phyloP scores from a whole-genome alignment of 129 eudicot genomes.

The Calendula officinalis region DNA sequence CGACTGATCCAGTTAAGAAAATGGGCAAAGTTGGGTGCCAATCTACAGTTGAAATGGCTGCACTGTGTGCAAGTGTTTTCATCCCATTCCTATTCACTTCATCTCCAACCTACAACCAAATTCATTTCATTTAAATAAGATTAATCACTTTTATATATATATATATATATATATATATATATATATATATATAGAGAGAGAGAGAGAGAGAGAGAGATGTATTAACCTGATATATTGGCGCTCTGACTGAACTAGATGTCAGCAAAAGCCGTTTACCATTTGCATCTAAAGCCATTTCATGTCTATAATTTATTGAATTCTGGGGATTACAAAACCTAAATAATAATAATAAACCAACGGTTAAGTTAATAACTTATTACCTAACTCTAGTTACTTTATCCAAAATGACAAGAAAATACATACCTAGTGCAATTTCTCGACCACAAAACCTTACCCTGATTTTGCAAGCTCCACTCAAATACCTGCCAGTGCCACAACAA shows the following conservation, averaged over 20 bases:
- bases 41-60: constrained; percentile 85
- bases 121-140: no score
- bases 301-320: constrained; percentile 41
- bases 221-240: constrained; percentile 90
- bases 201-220: not conserved
- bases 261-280: constrained; percentile 82
- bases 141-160: no score
- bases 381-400: not conserved
- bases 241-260: constrained; percentile 79
- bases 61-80: constrained; percentile 82
- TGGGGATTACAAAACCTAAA: constrained; percentile 59
- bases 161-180: no score
- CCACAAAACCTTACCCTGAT: constrained; percentile 90
- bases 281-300: constrained; percentile 92
- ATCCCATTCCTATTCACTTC: constrained; percentile 46
- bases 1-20: constrained; percentile 90
- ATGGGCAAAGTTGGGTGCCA: constrained; percentile 98
- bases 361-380: constrained; percentile 2
- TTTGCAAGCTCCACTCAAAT: constrained; percentile 97
- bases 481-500: constrained; percentile 57
- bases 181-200: no score
- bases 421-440: constrained; percentile 89
- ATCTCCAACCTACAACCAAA: constrained; percentile 56
- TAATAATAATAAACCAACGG: not conserved
- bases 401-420: constrained; percentile 5